Percentiles rank a stretch among this genome's conserved stretches.
Conservation (phyloP, 1,284 basidiomycete genomes). For the Ustilago loliicola region DNA sequence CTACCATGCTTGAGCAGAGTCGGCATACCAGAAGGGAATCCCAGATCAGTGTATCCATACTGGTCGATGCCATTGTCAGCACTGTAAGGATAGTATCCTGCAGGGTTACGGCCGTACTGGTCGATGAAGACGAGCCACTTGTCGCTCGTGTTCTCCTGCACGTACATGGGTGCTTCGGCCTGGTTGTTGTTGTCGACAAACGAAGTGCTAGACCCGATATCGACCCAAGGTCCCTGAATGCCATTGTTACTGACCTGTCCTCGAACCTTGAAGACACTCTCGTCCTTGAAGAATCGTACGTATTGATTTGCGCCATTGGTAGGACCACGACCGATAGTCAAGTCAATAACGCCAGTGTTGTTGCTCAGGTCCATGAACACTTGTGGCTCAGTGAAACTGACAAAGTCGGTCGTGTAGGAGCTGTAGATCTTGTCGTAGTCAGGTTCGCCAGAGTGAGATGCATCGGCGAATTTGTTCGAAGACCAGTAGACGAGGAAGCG, state of each 20-base stretch:
- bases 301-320: slow-evolving; percentile 20
- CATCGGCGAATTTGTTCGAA: slow-evolving; percentile 37
- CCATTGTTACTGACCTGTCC: slow-evolving; percentile 34
- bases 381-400: slow-evolving; percentile 24
- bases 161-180: slow-evolving; percentile 29
- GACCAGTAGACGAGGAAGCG: slow-evolving; percentile 38
- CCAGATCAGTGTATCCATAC: slow-evolving; percentile 36
- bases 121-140: slow-evolving; percentile 34
- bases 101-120: slow-evolving; percentile 33
- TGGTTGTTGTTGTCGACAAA: slow-evolving; percentile 36
- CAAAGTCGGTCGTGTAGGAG: slow-evolving; percentile 35
- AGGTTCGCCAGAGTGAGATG: slow-evolving; percentile 26
- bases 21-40: slow-evolving; percentile 41
- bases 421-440: slow-evolving; percentile 39
- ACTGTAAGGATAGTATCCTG: slow-evolving; percentile 31
- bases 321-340: slow-evolving; percentile 24
- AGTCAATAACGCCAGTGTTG: slow-evolving; percentile 25
- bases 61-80: slow-evolving; percentile 28
- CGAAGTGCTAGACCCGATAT: slow-evolving; percentile 19
- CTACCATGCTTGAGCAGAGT: slow-evolving; percentile 41
- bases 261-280: slow-evolving; percentile 27
- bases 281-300: slow-evolving; percentile 43
- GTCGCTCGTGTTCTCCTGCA: slow-evolving; percentile 24
- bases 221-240: slow-evolving; percentile 23
- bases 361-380: slow-evolving; percentile 32